These are phyloP conservation scores for Tetrapisispora taiwanensis DNA, from an alignment of 805 yeast species.

Conservation along the genomic window DNA sequence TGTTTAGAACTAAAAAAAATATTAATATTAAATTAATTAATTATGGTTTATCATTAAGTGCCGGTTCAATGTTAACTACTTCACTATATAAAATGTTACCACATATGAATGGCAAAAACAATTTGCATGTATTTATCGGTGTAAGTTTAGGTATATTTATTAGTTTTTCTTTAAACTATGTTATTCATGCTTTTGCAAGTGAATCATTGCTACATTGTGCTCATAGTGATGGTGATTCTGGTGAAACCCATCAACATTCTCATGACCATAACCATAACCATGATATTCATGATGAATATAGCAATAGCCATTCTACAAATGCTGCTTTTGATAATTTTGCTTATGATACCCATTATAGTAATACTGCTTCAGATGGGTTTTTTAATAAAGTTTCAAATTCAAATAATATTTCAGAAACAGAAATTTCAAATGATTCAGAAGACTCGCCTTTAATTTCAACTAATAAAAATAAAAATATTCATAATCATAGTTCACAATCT, in stretches of 20 bases:
- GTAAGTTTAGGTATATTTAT: slow-evolving; percentile 45
- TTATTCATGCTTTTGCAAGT: slow-evolving; percentile 67
- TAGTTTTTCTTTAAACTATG: slow-evolving; percentile 50
- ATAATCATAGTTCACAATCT: not conserved
- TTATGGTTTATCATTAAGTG: slow-evolving; percentile 62
- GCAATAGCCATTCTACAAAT: not conserved
- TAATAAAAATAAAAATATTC: not conserved
- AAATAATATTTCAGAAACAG: not conserved
- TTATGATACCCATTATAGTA: not conserved
- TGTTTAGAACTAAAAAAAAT: slow-evolving; percentile 10
- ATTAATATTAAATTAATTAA: slow-evolving; percentile 51
- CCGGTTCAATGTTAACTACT: slow-evolving; percentile 77
- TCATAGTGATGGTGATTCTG: slow-evolving; percentile 33
- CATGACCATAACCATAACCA: slow-evolving; percentile 12
- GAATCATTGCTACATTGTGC: slow-evolving; percentile 81
- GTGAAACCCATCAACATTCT: slow-evolving; percentile 1
- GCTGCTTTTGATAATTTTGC: not conserved
- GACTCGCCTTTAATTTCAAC: not conserved
- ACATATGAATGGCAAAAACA: slow-evolving; percentile 36
- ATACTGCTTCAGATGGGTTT: not conserved
- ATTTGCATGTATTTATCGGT: slow-evolving; percentile 37
- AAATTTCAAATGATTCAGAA: not conserved
- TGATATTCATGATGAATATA: not conserved
- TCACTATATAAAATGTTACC: slow-evolving; percentile 74
- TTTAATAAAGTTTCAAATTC: not conserved